Evolutionary conservation across 345 rosid genomes (phyloP).

Genomic region (Lepidium aucheri): DNA sequence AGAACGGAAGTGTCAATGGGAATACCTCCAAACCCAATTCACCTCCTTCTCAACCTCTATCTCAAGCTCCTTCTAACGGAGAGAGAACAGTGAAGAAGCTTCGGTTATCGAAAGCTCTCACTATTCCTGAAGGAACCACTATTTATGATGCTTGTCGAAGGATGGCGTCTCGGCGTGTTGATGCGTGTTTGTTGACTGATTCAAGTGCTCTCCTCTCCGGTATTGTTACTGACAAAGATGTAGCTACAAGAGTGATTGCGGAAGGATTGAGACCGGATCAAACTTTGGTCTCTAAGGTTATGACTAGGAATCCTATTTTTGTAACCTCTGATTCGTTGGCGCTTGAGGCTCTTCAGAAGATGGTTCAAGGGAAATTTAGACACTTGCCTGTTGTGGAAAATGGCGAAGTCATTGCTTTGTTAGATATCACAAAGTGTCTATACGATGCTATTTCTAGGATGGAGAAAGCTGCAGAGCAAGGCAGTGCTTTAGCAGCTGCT

Average conservation of each 20-base stretch:
- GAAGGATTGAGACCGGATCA: conserved; percentile 92
- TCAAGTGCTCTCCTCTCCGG: conserved; percentile 89
- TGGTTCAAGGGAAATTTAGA: conserved; percentile 97
- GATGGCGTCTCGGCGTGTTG: conserved; percentile 93
- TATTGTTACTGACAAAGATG: conserved; percentile 88
- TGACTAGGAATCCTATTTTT: conserved; percentile 91
- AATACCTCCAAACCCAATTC: conserved; percentile 60
- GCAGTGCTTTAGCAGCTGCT: conserved; percentile 94
- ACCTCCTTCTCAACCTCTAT: conserved; percentile 44
- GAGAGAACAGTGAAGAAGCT: conserved; percentile 96
- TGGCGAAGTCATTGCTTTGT: conserved; percentile 93
- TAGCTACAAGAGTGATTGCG: conserved; percentile 78
- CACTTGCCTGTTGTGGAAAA: conserved; percentile 99
- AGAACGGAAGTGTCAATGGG: conserved; percentile 45
- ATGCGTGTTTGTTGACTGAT: conserved; percentile 86
- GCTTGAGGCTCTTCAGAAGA: conserved; percentile 91
- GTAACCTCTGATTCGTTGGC: conserved; percentile 83
- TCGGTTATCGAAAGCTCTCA: conserved; percentile 84
- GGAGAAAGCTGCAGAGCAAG: conserved; percentile 99
- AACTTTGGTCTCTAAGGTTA: conserved; percentile 77
- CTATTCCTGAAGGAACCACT: conserved; percentile 87
- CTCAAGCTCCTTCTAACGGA: conserved; percentile 36
- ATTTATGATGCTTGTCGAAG: conserved; percentile 86
- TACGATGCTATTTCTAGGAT: conserved; percentile 94
- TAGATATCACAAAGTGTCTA: conserved; percentile 92